Base-by-base conservation (phyloP, 805 yeast genomes). In the Starmerella vaccinii region DNA sequence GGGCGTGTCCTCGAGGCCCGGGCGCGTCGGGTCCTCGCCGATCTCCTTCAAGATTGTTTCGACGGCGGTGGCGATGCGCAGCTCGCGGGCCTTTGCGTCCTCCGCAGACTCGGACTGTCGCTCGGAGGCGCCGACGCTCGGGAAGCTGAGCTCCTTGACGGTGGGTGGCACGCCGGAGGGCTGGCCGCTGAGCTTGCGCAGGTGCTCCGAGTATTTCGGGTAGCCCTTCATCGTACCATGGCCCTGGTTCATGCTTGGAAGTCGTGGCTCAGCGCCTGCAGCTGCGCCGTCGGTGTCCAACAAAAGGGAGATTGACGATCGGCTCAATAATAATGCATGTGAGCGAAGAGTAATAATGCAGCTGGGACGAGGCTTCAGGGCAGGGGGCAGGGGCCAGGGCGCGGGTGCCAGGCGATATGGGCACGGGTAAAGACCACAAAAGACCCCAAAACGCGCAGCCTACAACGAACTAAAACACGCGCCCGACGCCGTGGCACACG, bases 111-210 rank as follows among this genome's bases (percentile, higher is more conserved):
- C 84, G 52, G 81, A 87, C 15, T 86, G 75, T 49, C 97, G 73
- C 26, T 65, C 67, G 50, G 95, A 71, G 6, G 98, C 90, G 8
- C 97, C 97, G 3, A 73, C 60, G 16, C 89, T 80, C 16, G 97
- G 97, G 95, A 96, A 90, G 40, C 95, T 86, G 43, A 90, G 75
- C 0, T 96, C 96, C 66, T 86, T 95, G 40, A 76, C 79, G 62
- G 87, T 95, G 47, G 59, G 34, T 18, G 61, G 57, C 9, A 59
- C 51, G 29, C 47, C 52, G 12, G 49, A 43, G 9, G 55, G 59
- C 24, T 49, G 37, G 13, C 64, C 63, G 35, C 65, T 60, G 32
- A 61, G 53, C 44, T 55, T 61, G 22, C 61, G 59, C 39, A 55
- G 47, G 27, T 59, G 63, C 49, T 59, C 57, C 33, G 49, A 38